Conservation (phyloP, 208 protist species). For the Acanthamoeba lenticulata region DNA sequence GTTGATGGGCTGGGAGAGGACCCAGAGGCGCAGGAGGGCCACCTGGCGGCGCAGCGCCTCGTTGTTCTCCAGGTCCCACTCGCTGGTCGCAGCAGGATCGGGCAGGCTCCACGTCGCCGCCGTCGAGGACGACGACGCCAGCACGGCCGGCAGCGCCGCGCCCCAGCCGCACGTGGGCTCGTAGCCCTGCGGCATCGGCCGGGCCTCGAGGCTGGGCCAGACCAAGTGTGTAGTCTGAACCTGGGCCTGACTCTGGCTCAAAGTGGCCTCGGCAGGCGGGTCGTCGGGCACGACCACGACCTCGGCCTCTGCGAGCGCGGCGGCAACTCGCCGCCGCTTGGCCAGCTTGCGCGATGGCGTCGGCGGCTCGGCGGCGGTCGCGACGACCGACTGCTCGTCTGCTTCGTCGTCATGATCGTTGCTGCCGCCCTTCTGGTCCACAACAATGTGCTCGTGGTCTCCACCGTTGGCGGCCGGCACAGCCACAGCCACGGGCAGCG, state of each 20-base stretch:
- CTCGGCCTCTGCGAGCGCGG: background rate
- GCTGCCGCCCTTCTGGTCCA: background rate
- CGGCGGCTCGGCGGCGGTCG: background rate
- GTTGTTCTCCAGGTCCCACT: background rate
- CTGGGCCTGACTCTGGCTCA: too few relatives aligned
- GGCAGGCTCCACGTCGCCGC: background rate
- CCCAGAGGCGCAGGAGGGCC: conserved; percentile 1
- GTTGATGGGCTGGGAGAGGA: conserved; percentile 34
- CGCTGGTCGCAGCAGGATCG: background rate
- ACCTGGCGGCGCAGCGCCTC: background rate
- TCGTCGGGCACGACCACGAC: background rate
- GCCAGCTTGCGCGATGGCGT: background rate
- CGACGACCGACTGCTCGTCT: background rate
- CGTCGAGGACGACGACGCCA: too few relatives aligned
- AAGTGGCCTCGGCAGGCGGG: background rate
- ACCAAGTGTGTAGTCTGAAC: background rate
- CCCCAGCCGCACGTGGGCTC: background rate
- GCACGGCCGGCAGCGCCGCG: too few relatives aligned
- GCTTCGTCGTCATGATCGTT: background rate
- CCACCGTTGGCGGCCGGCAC: too few relatives aligned
- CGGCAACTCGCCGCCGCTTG: background rate
- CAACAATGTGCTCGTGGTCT: too few relatives aligned
- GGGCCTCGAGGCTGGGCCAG: background rate
- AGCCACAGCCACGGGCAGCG: background rate
- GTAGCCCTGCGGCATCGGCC: background rate